These are phyloP conservation scores for Cutaneotrichosporon arboriforme DNA, from an alignment of 1,284 basidiomycete species.

Conservation along the genomic window DNA sequence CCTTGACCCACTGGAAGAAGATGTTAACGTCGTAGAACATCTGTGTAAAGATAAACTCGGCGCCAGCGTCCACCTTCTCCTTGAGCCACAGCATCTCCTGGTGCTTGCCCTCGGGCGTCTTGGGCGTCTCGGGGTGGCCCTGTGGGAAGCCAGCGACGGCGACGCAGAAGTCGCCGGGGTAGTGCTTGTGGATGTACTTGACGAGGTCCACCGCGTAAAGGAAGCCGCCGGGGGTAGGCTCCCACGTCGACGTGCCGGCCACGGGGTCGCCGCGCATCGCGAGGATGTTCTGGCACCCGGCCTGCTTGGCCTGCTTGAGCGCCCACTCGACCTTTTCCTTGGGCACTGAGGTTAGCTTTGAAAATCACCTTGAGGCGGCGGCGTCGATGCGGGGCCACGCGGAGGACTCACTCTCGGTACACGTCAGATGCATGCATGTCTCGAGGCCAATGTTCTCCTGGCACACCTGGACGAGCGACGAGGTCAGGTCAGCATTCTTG, in stretches of 20 bases:
- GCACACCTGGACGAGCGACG: slow-evolving; percentile 94
- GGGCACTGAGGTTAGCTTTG: slow-evolving; percentile 60
- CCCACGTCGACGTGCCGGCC: slow-evolving; percentile 80
- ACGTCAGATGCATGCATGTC: slow-evolving; percentile 97
- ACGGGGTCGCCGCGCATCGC: slow-evolving; percentile 93
- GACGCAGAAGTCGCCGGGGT: slow-evolving; percentile 90
- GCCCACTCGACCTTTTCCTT: slow-evolving; percentile 88
- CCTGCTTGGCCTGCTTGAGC: slow-evolving; percentile 81
- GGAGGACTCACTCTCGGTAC: slow-evolving; percentile 67
- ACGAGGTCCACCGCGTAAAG: slow-evolving; percentile 86
- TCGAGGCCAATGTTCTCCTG: slow-evolving; percentile 87
- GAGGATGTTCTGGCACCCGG: slow-evolving; percentile 90
- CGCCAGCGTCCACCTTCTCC: slow-evolving; percentile 88
- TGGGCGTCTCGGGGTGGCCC: slow-evolving; percentile 59
- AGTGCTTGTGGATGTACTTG: slow-evolving; percentile 68
- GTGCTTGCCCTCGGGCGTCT: slow-evolving; percentile 38
- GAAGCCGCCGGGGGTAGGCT: slow-evolving; percentile 82
- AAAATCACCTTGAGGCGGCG: background rate
- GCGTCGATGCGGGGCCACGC: background rate
- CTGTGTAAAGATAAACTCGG: slow-evolving; percentile 94
- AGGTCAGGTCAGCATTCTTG: slow-evolving; percentile 83
- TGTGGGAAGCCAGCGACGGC: slow-evolving; percentile 90
- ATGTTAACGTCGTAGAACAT: slow-evolving; percentile 91
- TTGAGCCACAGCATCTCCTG: slow-evolving; percentile 82
- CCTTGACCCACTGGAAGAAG: slow-evolving; percentile 78